These are phyloP conservation scores for Mycena olivaceomarginata DNA, from an alignment of 768 basidiomycete genomes.

Conservation along the genomic window DNA sequence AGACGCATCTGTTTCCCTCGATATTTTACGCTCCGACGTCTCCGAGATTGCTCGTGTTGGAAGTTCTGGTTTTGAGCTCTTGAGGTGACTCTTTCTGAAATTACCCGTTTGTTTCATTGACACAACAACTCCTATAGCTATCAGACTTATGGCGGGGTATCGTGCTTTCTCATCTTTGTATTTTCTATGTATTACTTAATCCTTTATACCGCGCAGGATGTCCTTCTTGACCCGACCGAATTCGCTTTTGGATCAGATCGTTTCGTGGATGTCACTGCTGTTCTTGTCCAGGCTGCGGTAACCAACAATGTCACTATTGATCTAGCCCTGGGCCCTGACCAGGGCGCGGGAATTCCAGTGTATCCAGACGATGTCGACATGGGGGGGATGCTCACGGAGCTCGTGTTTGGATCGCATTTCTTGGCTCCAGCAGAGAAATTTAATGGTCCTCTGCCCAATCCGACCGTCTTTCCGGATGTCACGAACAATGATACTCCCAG, in stretches of 20 bases:
- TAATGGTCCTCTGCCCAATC: slow-evolving; percentile 34
- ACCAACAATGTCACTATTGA: slow-evolving; percentile 41
- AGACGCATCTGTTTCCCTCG: slow-evolving; percentile 31
- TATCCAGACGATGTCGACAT: slow-evolving; percentile 41
- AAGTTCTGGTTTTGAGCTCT: slow-evolving; percentile 38
- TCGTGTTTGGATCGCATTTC: slow-evolving; percentile 41
- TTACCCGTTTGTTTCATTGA: background rate
- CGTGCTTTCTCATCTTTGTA: background rate
- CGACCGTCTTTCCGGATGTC: slow-evolving; percentile 32
- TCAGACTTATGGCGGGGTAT: slow-evolving; percentile 30
- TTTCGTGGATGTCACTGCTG: slow-evolving; percentile 35
- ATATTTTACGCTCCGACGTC: slow-evolving; percentile 36
- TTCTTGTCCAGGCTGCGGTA: slow-evolving; percentile 34
- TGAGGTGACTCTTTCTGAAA: slow-evolving; percentile 15
- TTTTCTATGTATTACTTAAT: background rate
- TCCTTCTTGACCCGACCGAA: slow-evolving; percentile 41
- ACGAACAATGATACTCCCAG: slow-evolving; percentile 22
- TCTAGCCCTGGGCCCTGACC: slow-evolving; percentile 39
- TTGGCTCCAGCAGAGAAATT: slow-evolving; percentile 32
- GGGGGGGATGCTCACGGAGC: slow-evolving; percentile 44
- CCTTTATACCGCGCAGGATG: slow-evolving; percentile 2
- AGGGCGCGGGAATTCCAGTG: slow-evolving; percentile 42
- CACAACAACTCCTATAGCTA: background rate
- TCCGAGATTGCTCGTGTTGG: slow-evolving; percentile 37
- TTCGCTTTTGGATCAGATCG: slow-evolving; percentile 42